These are phyloP conservation scores for Gossypium herbaceum DNA, from an alignment of 345 rosid species.

Conservation along the genomic window DNA sequence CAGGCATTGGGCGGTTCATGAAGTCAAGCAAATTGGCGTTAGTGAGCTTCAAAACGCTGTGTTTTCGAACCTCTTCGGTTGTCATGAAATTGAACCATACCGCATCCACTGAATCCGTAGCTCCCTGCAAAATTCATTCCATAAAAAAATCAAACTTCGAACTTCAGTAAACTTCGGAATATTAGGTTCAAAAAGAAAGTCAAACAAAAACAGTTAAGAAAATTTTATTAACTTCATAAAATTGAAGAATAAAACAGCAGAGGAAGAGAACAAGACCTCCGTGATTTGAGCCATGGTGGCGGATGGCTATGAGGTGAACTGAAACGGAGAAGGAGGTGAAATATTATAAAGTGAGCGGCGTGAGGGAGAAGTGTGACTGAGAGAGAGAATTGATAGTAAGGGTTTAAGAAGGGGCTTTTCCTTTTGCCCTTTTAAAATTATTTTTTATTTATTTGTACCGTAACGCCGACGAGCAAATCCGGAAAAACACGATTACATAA, in stretches of 20 bases:
- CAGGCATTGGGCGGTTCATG: slow-evolving; percentile 40
- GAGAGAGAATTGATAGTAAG: background rate
- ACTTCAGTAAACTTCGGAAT: background rate
- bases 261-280: background rate
- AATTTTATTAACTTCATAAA: background rate
- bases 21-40: slow-evolving; percentile 36
- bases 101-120: slow-evolving; percentile 6
- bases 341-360: background rate
- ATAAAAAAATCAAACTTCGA: background rate
- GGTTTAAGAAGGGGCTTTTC: background rate
- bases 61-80: slow-evolving; percentile 47
- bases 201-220: background rate
- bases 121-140: slow-evolving; percentile 6
- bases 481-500: no score
- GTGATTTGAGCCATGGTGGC: background rate
- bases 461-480: no score
- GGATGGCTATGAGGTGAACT: background rate
- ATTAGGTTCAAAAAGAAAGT: background rate
- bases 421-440: background rate
- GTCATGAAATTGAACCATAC: slow-evolving; percentile 43
- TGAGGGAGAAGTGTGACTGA: no score
- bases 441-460: background rate
- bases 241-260: background rate
- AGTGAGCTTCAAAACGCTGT: slow-evolving; percentile 45
- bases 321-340: background rate